These are phyloP conservation scores for Carex cristatella DNA, from an alignment of 176 grass and related monocot genomes.

Conservation along the genomic window DNA sequence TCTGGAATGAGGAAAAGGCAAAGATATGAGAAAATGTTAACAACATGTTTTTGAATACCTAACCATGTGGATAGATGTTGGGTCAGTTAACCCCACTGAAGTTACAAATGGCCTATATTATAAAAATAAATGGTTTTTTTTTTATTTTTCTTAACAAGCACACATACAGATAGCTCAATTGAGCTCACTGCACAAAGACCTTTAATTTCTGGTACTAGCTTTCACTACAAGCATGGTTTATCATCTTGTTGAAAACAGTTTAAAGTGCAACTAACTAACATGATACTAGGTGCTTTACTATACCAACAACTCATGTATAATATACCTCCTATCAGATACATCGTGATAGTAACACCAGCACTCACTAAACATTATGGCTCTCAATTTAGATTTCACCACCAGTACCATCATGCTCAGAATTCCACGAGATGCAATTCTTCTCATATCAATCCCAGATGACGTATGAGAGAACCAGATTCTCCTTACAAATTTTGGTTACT, in stretches of 20 bases:
- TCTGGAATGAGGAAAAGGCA: conserved; percentile 27
- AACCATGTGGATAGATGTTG: not conserved
- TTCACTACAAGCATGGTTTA: not conserved
- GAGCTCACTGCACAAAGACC: not conserved
- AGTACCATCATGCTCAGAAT: not conserved
- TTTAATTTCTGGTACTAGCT: not conserved
- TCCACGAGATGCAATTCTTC: not conserved
- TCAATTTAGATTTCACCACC: not conserved
- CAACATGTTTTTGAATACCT: not conserved
- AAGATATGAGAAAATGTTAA: not conserved
- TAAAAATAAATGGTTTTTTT: not conserved
- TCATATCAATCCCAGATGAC: not conserved
- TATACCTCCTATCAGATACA: not conserved
- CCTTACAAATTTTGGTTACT: not conserved
- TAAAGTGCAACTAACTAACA: not conserved
- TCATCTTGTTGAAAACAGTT: not conserved
- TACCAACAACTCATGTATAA: not conserved
- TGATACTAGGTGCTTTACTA: not conserved
- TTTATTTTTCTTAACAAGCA: not conserved
- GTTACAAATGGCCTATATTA: not conserved
- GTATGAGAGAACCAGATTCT: not conserved
- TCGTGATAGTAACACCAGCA: not conserved
- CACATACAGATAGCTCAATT: not conserved
- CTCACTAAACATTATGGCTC: not conserved
- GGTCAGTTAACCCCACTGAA: not conserved